Base-by-base conservation (phyloP, 2,329 filamentous ascomycete genomes). In the Monilinia laxa region DNA sequence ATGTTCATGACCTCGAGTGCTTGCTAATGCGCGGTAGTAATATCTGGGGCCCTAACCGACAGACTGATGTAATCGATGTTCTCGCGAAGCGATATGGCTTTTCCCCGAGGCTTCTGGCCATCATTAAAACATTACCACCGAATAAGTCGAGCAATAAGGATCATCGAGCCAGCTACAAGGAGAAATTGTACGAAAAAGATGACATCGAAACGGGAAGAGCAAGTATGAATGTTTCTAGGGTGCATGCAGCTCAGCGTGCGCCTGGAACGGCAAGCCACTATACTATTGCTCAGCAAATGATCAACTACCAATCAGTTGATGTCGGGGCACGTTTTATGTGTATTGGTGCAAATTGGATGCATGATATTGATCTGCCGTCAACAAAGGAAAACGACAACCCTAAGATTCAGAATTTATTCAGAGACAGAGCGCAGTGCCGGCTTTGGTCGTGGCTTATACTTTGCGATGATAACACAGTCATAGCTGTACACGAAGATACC, bases 281-380 rank as follows among this genome's bases (percentile, higher is more conserved):
- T 79, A 79, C 68, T 60, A 85, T 92, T 53, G 84, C 89, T 7
- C 83, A 90, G 69, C 84, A 88, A 65, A 88, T 91, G n/a, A 89
- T 89, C 81, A 90, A 92, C 75, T 93, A 90, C 76, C 88, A 87
- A 18, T 89, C 89, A 0, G 84, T 91, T 18, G 90, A 93, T 72
- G 85, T 88, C 75, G 90, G 89, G 0, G 78, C 82, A 20, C 82
- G 81, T 75, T 91, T 87, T 71, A 80, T 91, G 1, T 91, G 88
- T 71, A 80, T 92, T 53, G 90, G 90, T 35, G 91, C 88, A 73
- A 92, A 92, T 75, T 90, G 81, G 77, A 81, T 85, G 68, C 85
- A 79, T 72, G 79, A 72, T 68, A 77, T 78, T 35, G 76, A 78
- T 54, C 70, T 69, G 3, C 58, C 75, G 72, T 7, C 71, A 65